Evolutionary conservation across 371 early-diverging fungal species (phyloP).

Genomic region (Apophysomyces ossiformis): DNA sequence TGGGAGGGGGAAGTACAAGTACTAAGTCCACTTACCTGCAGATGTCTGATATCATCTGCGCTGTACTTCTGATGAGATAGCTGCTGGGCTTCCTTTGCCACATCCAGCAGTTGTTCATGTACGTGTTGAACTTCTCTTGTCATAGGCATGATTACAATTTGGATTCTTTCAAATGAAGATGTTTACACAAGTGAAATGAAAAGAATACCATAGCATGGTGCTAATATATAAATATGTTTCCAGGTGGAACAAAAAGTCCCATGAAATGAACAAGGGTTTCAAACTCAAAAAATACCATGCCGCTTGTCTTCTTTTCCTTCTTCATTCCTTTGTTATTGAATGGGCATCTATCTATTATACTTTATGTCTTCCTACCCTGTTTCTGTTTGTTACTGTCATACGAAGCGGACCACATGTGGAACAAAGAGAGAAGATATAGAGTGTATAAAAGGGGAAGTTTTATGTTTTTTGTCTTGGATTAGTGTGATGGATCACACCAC

Average conservation of each 20-base stretch:
- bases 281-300: background rate
- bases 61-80: conserved; percentile 35
- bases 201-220: background rate
- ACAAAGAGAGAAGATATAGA: no score
- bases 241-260: background rate
- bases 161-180: background rate
- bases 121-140: conserved; percentile 30
- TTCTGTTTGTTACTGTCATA: no score
- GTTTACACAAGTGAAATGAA: background rate
- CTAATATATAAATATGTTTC: background rate
- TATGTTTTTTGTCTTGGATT: no score
- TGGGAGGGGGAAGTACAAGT: no score
- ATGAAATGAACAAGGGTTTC: conserved; percentile 1
- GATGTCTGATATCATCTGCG: conserved; percentile 35
- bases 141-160: background rate
- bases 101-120: conserved; percentile 45
- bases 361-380: no score
- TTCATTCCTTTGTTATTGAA: no score
- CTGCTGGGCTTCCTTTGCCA: conserved; percentile 41
- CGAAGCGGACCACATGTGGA: no score
- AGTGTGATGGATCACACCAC: no score
- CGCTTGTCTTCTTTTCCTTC: background rate
- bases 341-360: no score
- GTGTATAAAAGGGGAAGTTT: no score
- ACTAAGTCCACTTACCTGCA: conserved; percentile 32